These are phyloP conservation scores for Cladophialophora psammophila DNA, from an alignment of 2,329 filamentous ascomycete species.

Conservation along the genomic window DNA sequence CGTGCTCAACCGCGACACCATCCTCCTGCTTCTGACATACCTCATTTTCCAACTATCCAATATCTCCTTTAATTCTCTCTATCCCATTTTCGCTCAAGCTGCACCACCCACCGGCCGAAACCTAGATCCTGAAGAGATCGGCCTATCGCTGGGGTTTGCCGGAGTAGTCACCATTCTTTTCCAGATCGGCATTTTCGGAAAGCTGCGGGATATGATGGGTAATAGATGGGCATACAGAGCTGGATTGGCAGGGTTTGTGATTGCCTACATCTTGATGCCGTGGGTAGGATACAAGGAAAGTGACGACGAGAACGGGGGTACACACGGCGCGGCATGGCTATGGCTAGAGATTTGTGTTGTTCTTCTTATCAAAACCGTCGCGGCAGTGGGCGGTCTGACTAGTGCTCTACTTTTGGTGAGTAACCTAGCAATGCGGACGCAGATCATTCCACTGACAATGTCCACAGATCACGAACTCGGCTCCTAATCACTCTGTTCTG, in stretches of 20 bases:
- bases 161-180: conserved; percentile 87
- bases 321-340: conserved; percentile 71
- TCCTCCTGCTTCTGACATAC: conserved; percentile 83
- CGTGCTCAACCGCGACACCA: conserved; percentile 79
- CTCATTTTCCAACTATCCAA: conserved; percentile 93
- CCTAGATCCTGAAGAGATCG: conserved; percentile 80
- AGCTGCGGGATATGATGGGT: conserved; percentile 77
- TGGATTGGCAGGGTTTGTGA: conserved; percentile 78
- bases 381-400: conserved; percentile 86
- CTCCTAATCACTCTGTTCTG: conserved; percentile 81
- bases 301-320: conserved; percentile 58
- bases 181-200: conserved; percentile 84
- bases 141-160: conserved; percentile 82
- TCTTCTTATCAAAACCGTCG: conserved; percentile 87
- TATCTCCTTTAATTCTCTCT: conserved; percentile 93
- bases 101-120: conserved; percentile 76
- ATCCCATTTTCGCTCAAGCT: conserved; percentile 87
- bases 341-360: conserved; percentile 82
- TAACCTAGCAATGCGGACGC: conserved; percentile 30
- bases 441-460: conserved; percentile 10
- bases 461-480: conserved; percentile 85
- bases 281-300: conserved; percentile 79
- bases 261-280: conserved; percentile 87
- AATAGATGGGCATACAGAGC: conserved; percentile 85
- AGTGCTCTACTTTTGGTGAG: conserved; percentile 85